Evolutionary conservation across 192 early-diverging fungal species (phyloP), one percentile per base, ranked within the genome.

Genomic region (Backusella circina): DNA sequence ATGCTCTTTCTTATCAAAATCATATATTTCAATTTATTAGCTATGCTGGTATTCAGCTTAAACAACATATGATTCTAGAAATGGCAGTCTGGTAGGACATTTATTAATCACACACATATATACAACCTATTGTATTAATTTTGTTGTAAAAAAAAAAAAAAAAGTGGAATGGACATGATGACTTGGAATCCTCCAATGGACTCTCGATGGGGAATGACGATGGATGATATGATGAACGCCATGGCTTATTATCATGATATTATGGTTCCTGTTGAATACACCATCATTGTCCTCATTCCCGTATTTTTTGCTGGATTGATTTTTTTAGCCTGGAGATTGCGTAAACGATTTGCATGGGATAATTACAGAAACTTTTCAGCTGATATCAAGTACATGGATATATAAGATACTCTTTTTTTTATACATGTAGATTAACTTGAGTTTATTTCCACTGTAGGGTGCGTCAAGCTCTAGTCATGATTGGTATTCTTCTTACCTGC

Each of bases 291-390:
- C 6, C n/a, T 86, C 9, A 81, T 86, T 23, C 68, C 80, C 2
- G 21, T 30, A 0, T 86, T 79, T 23, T 84, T 80, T 10, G 30
- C 74, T 7, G 44, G 67, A 4, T 67, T 86, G 8, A 32, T 74
- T 8, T 75, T 30, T 33, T 76, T 84, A 23, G 67, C 73, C 5
- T 80, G 72, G 66, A 71, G 75, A 71, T 68, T 86, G 21, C 68
- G 69, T 21, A 84, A 74, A 44, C 54, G 73, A 26, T 84, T 86
- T 74, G 85, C 80, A 21, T 86, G 85, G 84, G 81, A 86, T 28
- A 84, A 82, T 70, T 86, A 86, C 71, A 73, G 77, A 38, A 78
- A 66, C 16, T 86, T 84, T 66, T 82, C 82, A 15, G 85, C 80
- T 3, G 85, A 86, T 77, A 35, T 84, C 15, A 72, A 70, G 79